phyloP scores from a whole-genome alignment of 2,329 filamentous ascomycete genomes.

The Alternaria brassicicola region DNA sequence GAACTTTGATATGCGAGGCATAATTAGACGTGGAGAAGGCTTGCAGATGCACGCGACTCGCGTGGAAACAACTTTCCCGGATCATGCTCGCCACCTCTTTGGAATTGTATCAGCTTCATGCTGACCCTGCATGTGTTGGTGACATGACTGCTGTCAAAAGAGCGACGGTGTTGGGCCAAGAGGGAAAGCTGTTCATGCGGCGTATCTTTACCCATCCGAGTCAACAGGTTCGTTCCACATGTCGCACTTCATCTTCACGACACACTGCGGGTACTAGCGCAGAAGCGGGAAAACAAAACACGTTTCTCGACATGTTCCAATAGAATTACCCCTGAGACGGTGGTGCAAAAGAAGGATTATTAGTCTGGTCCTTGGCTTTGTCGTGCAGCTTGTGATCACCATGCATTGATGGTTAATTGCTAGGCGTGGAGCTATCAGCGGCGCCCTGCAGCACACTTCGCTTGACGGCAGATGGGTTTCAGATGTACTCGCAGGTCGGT shows the following conservation, averaged over 20 bases:
- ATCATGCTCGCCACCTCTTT: slow-evolving; percentile 1
- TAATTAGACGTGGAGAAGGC: slow-evolving; percentile 5
- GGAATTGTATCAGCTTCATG: slow-evolving; percentile 7
- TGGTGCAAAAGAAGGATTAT: not conserved
- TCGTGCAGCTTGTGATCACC: slow-evolving; percentile 10
- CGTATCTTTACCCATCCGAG: not conserved
- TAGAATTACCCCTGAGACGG: not conserved
- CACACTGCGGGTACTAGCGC: not conserved
- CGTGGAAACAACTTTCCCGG: not conserved
- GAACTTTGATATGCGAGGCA: slow-evolving; percentile 5
- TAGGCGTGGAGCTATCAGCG: slow-evolving; percentile 12
- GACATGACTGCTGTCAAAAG: not conserved
- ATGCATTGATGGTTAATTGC: not conserved
- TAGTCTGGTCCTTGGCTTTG: not conserved
- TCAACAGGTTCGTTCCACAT: not conserved
- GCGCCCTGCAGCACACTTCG: slow-evolving; percentile 17
- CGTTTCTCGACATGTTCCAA: not conserved
- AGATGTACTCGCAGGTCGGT: slow-evolving; percentile 6
- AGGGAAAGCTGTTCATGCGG: not conserved
- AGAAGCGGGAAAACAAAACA: slow-evolving; percentile 2
- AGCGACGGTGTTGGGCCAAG: not conserved
- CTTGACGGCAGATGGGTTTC: slow-evolving; percentile 15
- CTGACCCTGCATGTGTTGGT: slow-evolving; percentile 5
- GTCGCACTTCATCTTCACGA: slow-evolving; percentile 1
- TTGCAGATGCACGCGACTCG: not conserved